Evolutionary conservation across 1,139 yeast species (phyloP), one percentile per base, ranked within the genome.

Genomic region (Blastobotrys elegans): DNA sequence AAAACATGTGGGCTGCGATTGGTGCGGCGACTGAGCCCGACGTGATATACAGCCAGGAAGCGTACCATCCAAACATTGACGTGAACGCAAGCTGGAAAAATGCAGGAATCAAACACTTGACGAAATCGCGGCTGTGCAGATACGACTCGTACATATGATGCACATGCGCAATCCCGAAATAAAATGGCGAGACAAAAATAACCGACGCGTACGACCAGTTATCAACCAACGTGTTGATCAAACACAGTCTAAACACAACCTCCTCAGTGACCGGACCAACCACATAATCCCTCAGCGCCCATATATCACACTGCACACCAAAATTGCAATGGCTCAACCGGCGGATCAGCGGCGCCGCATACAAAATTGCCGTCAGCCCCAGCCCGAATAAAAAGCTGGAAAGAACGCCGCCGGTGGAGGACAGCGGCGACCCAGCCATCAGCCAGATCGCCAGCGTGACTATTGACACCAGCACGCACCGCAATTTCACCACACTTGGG

Each of bases 191-290:
- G 2, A 79, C 60, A 31, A 72, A 59, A 13, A 61, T 50, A 7
- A 51, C 53, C 22, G 58, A 54, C 3, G 60, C 64, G 10, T 70
- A 3, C 3, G 43, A 31, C 46, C 38, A 34, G 14, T 36, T 34
- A 11, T 13, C 7, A 8, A 34, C 72, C 39, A 62, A 68, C 6
- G 75, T 63, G 8, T 75, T 71, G 20, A 82, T 56, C 1, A 84
- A 67, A 41, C 84, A 68, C 0, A 87, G 75, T 3, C 97, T 74
- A 63, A 84, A 92, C 7, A 88, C 77, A 30, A 89, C 56, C 61
- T 92, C 99, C 63, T 92, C 99, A 0, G 96, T 83, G 1, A 86
- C 49, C 0, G 98, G 98, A 0, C 95, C 97, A 53, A 86, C 73
- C 0, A 87, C 50, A 51, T 78, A 76, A 62, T 86, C 84, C 51